Evolutionary conservation across 2,329 filamentous ascomycete species (phyloP).

Genomic region (Colletotrichum cereale): DNA sequence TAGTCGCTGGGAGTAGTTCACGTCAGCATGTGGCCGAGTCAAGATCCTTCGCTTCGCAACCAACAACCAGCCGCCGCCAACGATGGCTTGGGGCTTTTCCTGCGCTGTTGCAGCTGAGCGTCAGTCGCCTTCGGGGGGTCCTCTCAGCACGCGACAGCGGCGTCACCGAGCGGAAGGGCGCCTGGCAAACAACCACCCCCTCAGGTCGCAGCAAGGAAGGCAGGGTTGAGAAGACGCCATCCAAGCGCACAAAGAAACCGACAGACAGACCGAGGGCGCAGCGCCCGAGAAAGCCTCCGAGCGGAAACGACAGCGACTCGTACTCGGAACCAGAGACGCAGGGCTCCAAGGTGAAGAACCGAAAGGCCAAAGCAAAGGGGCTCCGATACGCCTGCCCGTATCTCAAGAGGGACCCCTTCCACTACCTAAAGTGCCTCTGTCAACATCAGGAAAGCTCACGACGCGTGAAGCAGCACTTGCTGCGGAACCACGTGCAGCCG

Average conservation of each 20-base stretch:
- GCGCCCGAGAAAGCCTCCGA: not conserved
- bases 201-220: not conserved
- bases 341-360: not conserved
- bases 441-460: not conserved
- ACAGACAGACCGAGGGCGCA: not conserved
- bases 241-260: not conserved
- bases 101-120: not conserved
- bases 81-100: not conserved
- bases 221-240: not conserved
- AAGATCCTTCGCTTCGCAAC: not conserved
- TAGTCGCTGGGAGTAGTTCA: not conserved
- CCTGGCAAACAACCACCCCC: not conserved
- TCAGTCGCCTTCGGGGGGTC: not conserved
- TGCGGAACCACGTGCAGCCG: not conserved
- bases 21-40: not conserved
- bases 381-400: constrained; percentile 3
- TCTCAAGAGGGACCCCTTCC: not conserved
- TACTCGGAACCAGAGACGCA: not conserved
- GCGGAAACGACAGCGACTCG: not conserved
- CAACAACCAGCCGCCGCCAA: not conserved
- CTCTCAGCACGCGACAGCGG: not conserved
- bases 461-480: not conserved
- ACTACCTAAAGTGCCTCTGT: not conserved
- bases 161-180: not conserved
- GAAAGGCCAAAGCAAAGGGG: not conserved